Percentiles rank a stretch among this genome's conserved stretches.
phyloP scores from a whole-genome alignment of 176 grass and related monocot genomes.

The Puccinellia tenuiflora region DNA sequence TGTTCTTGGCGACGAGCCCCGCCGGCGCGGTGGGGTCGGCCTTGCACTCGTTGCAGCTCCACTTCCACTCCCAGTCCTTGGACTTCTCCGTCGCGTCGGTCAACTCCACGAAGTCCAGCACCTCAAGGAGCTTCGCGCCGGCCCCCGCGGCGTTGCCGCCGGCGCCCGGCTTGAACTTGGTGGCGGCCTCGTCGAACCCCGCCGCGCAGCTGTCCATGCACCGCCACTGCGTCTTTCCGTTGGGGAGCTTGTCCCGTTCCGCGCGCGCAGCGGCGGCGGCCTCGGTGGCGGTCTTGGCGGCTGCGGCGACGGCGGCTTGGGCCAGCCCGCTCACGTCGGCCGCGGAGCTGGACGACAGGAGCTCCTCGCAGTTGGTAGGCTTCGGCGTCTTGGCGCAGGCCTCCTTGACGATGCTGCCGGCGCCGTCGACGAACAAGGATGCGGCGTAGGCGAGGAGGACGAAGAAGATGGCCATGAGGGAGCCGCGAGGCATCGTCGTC shows the following conservation, averaged over 20 bases:
- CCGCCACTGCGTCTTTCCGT: constrained; percentile 7
- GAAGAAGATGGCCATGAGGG: not conserved
- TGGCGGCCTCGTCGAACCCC: not conserved
- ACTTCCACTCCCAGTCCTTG: constrained; percentile 13
- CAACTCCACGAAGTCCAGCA: not conserved
- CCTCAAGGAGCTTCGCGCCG: not conserved
- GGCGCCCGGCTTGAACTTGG: not conserved
- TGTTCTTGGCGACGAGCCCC: not conserved
- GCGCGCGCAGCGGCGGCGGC: not conserved
- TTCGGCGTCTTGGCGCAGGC: constrained; percentile 1
- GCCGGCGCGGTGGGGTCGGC: not conserved
- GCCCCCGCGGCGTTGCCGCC: not conserved
- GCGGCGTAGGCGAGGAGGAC: not conserved
- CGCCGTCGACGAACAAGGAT: not conserved
- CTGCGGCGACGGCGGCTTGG: not conserved
- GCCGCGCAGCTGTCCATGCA: constrained; percentile 8
- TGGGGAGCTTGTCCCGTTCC: not conserved
- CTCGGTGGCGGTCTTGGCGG: not conserved
- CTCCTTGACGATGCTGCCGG: not conserved
- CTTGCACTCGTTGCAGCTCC: constrained; percentile 18
- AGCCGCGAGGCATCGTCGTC: not conserved
- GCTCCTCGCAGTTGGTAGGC: not conserved
- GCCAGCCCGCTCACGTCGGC: not conserved
- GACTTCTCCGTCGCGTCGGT: not conserved
- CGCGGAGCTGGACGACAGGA: not conserved